Percentiles rank a stretch among this genome's conserved stretches.
Evolutionary conservation across 768 basidiomycete genomes (phyloP).

Genomic region (Boletus subparvulus): DNA sequence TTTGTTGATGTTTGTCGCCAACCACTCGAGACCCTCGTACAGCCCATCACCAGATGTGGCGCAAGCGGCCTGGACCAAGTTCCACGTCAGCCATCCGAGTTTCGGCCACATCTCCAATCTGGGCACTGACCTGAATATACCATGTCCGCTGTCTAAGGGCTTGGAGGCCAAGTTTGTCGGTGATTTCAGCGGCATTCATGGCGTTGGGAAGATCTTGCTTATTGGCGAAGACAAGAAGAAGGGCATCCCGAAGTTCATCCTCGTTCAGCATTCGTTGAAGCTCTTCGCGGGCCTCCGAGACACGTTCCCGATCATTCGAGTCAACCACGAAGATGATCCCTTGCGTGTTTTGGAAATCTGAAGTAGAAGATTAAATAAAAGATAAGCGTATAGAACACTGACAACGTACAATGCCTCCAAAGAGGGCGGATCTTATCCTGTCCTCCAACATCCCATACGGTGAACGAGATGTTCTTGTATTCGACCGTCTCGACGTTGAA

Average conservation of each 20-base stretch:
- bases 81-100: constrained; percentile 15
- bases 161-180: constrained; percentile 98
- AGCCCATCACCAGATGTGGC: constrained; percentile 98
- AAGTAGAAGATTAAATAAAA: constrained; percentile 10
- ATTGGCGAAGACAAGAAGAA: constrained; percentile 99
- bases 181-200: constrained; percentile 99
- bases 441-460: constrained; percentile 99
- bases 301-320: constrained; percentile 99
- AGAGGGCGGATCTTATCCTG: constrained; percentile 99
- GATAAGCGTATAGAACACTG: constrained; percentile 4
- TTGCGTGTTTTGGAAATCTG: constrained; percentile 99
- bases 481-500: constrained; percentile 99
- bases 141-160: constrained; percentile 95
- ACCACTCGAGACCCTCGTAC: constrained; percentile 98
- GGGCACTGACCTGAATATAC: constrained; percentile 83
- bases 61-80: constrained; percentile 76
- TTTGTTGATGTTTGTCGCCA: constrained; percentile 83
- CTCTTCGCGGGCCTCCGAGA: constrained; percentile 98
- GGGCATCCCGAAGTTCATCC: constrained; percentile 97
- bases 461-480: constrained; percentile 99
- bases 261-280: constrained; percentile 99
- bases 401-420: constrained; percentile 96
- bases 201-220: constrained; percentile 99
- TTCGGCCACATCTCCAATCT: background rate
- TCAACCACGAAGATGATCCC: constrained; percentile 99